phyloP scores from a whole-genome alignment of 176 grass and related monocot species.

The Urochloa ruziziensis region DNA sequence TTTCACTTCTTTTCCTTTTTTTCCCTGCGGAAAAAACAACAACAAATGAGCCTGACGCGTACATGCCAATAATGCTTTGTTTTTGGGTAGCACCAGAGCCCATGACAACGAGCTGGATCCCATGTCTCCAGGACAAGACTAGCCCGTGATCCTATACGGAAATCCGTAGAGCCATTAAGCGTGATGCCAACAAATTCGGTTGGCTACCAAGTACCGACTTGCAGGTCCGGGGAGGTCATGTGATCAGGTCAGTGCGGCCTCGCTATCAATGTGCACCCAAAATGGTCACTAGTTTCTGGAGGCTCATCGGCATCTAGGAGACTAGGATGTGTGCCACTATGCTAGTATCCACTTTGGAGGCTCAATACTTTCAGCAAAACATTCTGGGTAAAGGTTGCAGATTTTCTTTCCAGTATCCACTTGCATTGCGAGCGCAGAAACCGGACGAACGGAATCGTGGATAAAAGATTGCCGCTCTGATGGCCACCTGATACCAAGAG shows the following conservation, averaged over 20 bases:
- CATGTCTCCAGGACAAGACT: not conserved
- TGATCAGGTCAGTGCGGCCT: not conserved
- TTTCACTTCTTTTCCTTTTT: too few relatives aligned
- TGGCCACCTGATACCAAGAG: not conserved
- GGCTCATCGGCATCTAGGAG: not conserved
- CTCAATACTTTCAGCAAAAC: not conserved
- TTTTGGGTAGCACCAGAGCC: not conserved
- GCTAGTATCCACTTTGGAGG: not conserved
- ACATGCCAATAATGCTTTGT: not conserved
- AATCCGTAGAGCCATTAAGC: not conserved
- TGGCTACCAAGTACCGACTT: not conserved
- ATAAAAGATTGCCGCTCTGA: not conserved
- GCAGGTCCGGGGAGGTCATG: not conserved
- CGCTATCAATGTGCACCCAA: not conserved
- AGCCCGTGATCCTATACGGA: not conserved
- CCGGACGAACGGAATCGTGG: not conserved
- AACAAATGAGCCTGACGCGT: too few relatives aligned
- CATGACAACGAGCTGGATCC: not conserved
- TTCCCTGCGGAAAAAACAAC: too few relatives aligned
- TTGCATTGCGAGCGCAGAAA: not conserved
- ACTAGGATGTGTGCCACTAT: not conserved
- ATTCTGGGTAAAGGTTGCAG: not conserved
- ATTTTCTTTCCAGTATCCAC: not conserved
- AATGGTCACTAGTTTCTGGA: not conserved
- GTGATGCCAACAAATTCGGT: not conserved